Percentiles rank a stretch among this genome's conserved stretches.
phyloP scores from a whole-genome alignment of 2,329 filamentous ascomycete species.

The Trichoderma pleuroti region DNA sequence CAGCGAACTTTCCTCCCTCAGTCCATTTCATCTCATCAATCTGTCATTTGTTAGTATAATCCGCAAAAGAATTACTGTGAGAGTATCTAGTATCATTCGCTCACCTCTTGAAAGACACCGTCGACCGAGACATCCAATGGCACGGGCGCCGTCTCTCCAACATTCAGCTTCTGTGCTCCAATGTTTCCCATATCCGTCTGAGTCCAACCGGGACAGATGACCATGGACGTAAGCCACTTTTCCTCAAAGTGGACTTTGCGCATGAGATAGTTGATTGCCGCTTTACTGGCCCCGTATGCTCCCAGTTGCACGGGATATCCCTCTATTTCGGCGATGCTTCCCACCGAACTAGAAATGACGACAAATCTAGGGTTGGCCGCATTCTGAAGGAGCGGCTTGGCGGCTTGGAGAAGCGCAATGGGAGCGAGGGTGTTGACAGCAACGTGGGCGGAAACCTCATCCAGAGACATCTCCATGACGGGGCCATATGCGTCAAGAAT shows the following conservation, averaged over 20 bases:
- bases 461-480: background rate
- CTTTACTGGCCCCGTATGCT: conserved; percentile 1
- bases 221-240: background rate
- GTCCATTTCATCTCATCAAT: background rate
- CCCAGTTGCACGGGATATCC: background rate
- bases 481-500: background rate
- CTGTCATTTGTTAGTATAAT: background rate
- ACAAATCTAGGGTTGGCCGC: background rate
- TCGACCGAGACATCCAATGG: background rate
- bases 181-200: background rate
- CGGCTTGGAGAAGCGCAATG: conserved; percentile 4
- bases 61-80: background rate
- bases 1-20: background rate
- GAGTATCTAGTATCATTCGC: background rate
- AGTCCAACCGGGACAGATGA: background rate
- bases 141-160: background rate
- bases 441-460: background rate
- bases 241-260: conserved; percentile 1
- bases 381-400: background rate
- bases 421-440: background rate
- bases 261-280: conserved; percentile 3
- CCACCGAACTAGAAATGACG: background rate
- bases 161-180: background rate
- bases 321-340: background rate
- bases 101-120: background rate